Evolutionary conservation across 768 basidiomycete genomes (phyloP), one percentile per base, ranked within the genome.

Genomic region (Thelephora ganbajun): DNA sequence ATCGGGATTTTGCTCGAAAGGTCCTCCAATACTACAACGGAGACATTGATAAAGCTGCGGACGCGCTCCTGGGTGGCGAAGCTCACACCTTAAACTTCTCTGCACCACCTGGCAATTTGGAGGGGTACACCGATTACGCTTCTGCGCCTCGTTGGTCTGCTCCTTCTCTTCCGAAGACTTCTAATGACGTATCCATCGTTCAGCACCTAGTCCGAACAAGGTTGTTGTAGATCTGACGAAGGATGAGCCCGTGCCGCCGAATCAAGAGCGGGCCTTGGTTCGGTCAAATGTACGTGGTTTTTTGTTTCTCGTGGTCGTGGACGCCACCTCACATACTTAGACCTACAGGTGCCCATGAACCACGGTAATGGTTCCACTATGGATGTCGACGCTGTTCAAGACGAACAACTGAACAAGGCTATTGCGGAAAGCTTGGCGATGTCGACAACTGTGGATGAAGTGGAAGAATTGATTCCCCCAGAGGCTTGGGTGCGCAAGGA

Each of bases 221-320:
- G 43, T 34, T 33, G 54, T 68, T 5, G 79, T 83, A 41, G 80
- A 84, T 61, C 66, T 84, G 39, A 83, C 80, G 3, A 63, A 54
- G 6, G 80, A 80, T 20, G 74, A 76, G n/a, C 71, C 73, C 36
- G 70, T 69, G 33, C 60, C 78, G 3, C 70, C 82, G 1, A 69
- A 83, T 57, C 73, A 79, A 1, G 71, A 69, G 47, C 84, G 82
- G 83, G 78, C 79, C 44, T 60, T 84, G 58, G 81, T 83, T 6
- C 74, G 76, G 16, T 76, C 81, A 5, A 77, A 80, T 58, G 83
- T 83, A 65, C 57, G 59, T 59, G 37, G 11, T 44, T 26, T 46
- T 37, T 48, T 48, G 19, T 41, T 46, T 44, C n/a, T 59, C 44
- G 61, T 60, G 48, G 57, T 51, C 47, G 60, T 47, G 16, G 51